Conservation (phyloP, 148 eudicot species). For the Dianthus caryophyllus region DNA sequence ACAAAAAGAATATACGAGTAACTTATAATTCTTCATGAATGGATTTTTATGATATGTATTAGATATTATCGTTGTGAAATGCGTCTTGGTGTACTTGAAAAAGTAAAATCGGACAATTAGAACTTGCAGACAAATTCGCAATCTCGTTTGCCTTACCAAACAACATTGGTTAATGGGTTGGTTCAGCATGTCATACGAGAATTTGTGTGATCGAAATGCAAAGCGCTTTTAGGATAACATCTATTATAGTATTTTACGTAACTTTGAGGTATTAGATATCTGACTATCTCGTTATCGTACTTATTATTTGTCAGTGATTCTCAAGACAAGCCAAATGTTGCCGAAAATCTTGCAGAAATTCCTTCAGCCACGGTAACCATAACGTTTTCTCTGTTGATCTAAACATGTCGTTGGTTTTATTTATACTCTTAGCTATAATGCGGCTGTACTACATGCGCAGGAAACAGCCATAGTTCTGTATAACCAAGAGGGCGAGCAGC, state of each 20-base stretch:
- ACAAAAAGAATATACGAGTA: too few species aligned
- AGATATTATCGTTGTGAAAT: too few species aligned
- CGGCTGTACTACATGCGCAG: slow-evolving; percentile 20
- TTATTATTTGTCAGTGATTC: slow-evolving; percentile 26
- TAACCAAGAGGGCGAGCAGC: slow-evolving; percentile 11
- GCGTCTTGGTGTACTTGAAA: too few species aligned
- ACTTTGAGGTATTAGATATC: background rate
- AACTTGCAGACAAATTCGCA: too few species aligned
- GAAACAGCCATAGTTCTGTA: slow-evolving; percentile 24
- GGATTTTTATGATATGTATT: too few species aligned
- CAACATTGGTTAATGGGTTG: too few species aligned
- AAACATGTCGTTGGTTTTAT: background rate
- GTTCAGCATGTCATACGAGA: too few species aligned
- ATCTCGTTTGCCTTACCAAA: too few species aligned
- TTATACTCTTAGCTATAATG: background rate
- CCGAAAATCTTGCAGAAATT: slow-evolving; percentile 19
- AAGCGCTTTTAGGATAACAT: too few species aligned
- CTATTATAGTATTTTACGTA: background rate
- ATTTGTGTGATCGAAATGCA: too few species aligned
- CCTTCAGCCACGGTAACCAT: slow-evolving; percentile 32
- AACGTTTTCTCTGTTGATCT: background rate
- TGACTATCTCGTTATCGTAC: background rate
- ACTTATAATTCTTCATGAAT: too few species aligned
- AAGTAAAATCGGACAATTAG: too few species aligned
- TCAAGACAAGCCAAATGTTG: slow-evolving; percentile 19